Base-by-base conservation (phyloP, 129 eudicot genomes). In the Helianthus tuberosus region DNA sequence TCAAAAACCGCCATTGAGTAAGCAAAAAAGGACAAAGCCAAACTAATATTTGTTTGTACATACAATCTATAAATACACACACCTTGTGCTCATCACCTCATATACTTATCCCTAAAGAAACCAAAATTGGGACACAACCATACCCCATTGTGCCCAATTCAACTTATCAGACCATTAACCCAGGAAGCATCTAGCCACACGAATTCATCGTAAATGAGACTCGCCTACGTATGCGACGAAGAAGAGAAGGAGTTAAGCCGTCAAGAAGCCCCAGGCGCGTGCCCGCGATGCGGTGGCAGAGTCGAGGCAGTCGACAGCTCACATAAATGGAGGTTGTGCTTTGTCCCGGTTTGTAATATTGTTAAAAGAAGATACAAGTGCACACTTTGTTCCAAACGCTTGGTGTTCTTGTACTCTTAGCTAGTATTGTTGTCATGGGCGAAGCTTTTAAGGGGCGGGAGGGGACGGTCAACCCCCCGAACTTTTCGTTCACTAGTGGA, bases 211-310 rank as follows among this genome's bases (percentile, higher is more conserved):
- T 57, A 44, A 55, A 64, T 78, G 82, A 78, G 50, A 78, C 73
- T 78, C 0, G 13, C 29, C 43, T 80, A 75, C 43, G 69, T 75
- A 1, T 80, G 84, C 27, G 73, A 80, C 5, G 80, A 70, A 67
- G 80, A 80, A 54, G 60, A 74, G 50, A 75, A 76, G 69, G 84
- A 80, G 66, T 15, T 75, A 14, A 62, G 62, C 46, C 75, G 84
- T 10, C 75, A 63, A 0, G 68, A 80, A 29, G 84, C 84, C 62
- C 84, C 84, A 4, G 84, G 84, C 13, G 68, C 60, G 0, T 80
- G 84, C 48, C 84, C 84, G 3, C 41, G 64, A 62, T 80, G 84
- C 49, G 84, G 80, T 11, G 84, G 84, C 44, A 80, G 68, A 48
- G 84, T 80, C 13, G 84, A 63, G 35, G 80, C 84, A 4, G 80